phyloP scores from a whole-genome alignment of 306 rosid species.

The Leucaena leucocephala region DNA sequence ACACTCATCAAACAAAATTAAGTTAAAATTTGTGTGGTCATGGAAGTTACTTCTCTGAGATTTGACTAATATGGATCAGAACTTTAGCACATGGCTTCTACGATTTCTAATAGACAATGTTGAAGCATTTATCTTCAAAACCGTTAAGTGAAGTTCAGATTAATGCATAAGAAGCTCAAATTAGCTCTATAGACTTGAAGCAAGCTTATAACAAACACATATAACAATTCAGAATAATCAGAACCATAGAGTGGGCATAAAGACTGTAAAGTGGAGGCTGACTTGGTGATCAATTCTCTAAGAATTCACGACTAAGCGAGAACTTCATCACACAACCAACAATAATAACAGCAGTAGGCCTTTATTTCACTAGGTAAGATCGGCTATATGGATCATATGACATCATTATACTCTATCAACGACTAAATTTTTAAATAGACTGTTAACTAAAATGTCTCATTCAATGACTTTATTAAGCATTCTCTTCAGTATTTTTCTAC shows the following conservation, averaged over 20 bases:
- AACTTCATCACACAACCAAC: constrained; percentile 8
- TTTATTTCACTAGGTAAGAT: too few species aligned
- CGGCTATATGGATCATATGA: too few species aligned
- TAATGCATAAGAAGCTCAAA: background rate
- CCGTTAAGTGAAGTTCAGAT: background rate
- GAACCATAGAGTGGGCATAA: background rate
- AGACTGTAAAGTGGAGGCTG: background rate
- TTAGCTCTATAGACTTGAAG: constrained; percentile 4
- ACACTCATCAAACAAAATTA: background rate
- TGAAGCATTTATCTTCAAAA: background rate
- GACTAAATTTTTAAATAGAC: too few species aligned
- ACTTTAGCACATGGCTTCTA: background rate
- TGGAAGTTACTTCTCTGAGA: background rate
- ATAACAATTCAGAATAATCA: too few species aligned
- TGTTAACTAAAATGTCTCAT: too few species aligned
- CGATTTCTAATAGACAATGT: background rate
- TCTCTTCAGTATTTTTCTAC: background rate
- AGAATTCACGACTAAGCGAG: background rate
- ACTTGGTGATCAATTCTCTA: background rate
- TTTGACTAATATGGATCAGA: background rate
- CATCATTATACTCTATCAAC: too few species aligned
- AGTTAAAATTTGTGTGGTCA: background rate
- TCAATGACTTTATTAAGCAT: background rate
- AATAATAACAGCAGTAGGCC: background rate
- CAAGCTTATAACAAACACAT: constrained; percentile 5